Conservation (phyloP, 495 filamentous ascomycete genomes). For the Aspergillus hancockii region DNA sequence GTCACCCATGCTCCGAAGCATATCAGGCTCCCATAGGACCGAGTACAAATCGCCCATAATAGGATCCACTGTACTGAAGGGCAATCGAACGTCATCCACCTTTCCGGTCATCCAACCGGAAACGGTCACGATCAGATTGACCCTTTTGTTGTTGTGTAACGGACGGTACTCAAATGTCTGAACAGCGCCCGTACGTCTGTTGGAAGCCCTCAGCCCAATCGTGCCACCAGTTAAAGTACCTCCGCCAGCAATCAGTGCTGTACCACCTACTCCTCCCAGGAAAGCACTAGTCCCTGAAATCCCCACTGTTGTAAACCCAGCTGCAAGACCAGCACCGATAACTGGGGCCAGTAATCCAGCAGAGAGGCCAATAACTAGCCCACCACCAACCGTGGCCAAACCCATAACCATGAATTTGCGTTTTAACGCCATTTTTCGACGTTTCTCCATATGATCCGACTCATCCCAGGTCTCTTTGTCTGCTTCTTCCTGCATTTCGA, state of each 20-base stretch:
- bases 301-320: conserved; percentile 93
- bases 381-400: conserved; percentile 91
- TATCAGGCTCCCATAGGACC: conserved; percentile 96
- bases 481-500: conserved; percentile 94
- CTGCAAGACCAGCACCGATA: conserved; percentile 92
- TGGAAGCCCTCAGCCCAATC: conserved; percentile 82
- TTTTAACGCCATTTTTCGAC: conserved; percentile 77
- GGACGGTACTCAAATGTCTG: conserved; percentile 96
- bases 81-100: conserved; percentile 91
- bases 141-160: conserved; percentile 94
- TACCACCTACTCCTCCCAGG: conserved; percentile 87
- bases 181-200: conserved; percentile 84
- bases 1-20: conserved; percentile 94
- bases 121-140: conserved; percentile 94
- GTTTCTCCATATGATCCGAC: conserved; percentile 86
- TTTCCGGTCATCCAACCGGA: conserved; percentile 99
- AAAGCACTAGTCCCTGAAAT: conserved; percentile 87
- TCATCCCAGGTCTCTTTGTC: conserved; percentile 98
- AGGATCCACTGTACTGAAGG: conserved; percentile 93
- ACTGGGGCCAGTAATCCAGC: conserved; percentile 90
- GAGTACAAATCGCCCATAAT: conserved; percentile 99
- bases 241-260: conserved; percentile 87
- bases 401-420: conserved; percentile 92
- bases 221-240: conserved; percentile 84
- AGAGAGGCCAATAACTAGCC: conserved; percentile 92